Base-by-base conservation (phyloP, 495 filamentous ascomycete genomes). In the Hypoxylon fragiforme region DNA sequence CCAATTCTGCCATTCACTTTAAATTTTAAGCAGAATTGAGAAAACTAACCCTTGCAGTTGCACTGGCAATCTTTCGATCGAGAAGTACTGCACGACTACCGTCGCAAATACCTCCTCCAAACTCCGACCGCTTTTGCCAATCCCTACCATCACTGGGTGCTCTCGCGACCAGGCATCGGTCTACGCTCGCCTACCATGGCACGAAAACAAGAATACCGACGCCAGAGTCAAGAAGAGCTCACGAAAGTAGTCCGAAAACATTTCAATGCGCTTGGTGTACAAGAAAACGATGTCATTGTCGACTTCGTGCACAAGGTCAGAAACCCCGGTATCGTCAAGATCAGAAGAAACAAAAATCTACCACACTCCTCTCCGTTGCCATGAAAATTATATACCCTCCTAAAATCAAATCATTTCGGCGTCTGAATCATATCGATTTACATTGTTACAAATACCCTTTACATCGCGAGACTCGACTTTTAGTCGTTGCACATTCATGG, bases 261-360 rank as follows among this genome's bases (percentile, higher is more conserved):
- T 68, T 96, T 97, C 70, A 96, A 96, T 65, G 85, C 83, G 16
- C 78, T 88, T 40, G 89, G 87, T 7, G 81, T 96, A 9, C 85
- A 84, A 44, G 92, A 97, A 70, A 90, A 85, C 57, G 92, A 96
- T 62, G 86, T 90, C 24, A 88, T 95, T 46, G 90, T 91, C 14
- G 85, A 90, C 57, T 88, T 96, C 65, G 64, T 94, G 40, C 95
- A 97, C 73, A 92, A 88, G 56, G 86, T 91, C 15, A 77, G 81
- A 50, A 73, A 62, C 21, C 65, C 72, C 3, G 69, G 67, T 6
- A 53, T 68, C 1, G 36, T 63, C 13, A 75, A 73, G 31, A 56
- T 60, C 24, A 48, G n/a, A 57, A 62, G 57, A 39, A 65, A 50
- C 44, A 63, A 60, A 55, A 62, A 61, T 20, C 11, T 31, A 49